Evolutionary conservation across 495 filamentous ascomycete genomes (phyloP).

Genomic region (Podospora australis): DNA sequence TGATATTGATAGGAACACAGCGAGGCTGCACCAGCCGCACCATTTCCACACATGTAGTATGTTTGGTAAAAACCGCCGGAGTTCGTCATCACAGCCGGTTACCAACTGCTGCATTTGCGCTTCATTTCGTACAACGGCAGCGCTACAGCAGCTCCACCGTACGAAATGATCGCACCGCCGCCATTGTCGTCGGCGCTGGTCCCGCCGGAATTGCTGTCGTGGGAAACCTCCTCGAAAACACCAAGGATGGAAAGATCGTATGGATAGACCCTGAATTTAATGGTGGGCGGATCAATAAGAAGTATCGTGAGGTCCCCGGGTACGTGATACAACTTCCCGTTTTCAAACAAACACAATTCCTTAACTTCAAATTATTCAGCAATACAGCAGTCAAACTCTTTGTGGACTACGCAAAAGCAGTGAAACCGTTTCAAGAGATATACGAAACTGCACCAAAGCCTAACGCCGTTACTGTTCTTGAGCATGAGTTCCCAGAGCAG

Average conservation of each 20-base stretch:
- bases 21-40: no score
- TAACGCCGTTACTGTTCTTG: conserved; percentile 10
- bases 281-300: conserved; percentile 11
- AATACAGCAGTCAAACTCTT: conserved; percentile 17
- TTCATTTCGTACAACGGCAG: background rate
- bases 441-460: conserved; percentile 4
- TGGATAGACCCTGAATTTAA: conserved; percentile 19
- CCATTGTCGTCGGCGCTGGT: conserved; percentile 21
- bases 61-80: no score
- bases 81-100: no score
- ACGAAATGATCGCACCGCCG: no score
- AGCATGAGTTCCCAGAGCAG: conserved; percentile 1
- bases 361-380: conserved; percentile 2
- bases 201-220: conserved; percentile 23
- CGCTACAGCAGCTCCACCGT: background rate
- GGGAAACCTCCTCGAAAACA: conserved; percentile 16
- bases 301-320: conserved; percentile 17
- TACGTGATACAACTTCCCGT: background rate
- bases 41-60: no score
- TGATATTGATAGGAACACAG: no score
- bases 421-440: conserved; percentile 10
- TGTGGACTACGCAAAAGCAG: conserved; percentile 9
- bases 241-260: conserved; percentile 12
- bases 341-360: background rate
- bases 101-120: background rate